phyloP scores from a whole-genome alignment of 257 asterid species.

The Solanum etuberosum region DNA sequence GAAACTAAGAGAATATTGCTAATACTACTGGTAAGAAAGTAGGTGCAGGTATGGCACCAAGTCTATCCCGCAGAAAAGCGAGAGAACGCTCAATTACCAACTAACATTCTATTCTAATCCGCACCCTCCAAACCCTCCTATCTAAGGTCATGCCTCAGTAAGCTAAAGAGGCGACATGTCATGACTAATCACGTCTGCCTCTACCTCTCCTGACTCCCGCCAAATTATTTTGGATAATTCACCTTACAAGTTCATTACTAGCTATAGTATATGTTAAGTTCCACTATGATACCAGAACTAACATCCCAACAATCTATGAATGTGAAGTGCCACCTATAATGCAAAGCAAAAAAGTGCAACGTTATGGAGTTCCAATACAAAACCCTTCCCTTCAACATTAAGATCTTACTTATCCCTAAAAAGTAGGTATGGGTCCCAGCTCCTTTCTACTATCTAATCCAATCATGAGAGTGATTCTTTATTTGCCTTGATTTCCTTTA shows the following conservation, averaged over 20 bases:
- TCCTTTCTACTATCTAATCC: neutral
- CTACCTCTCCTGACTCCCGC: neutral
- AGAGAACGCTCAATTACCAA: neutral
- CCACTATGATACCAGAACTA: neutral
- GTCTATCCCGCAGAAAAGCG: neutral
- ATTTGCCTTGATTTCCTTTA: neutral
- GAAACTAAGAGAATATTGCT: neutral
- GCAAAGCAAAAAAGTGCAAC: neutral
- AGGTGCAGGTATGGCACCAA: neutral
- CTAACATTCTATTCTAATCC: neutral
- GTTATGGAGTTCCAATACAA: neutral
- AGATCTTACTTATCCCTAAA: neutral
- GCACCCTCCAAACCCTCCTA: neutral
- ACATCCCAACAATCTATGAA: neutral
- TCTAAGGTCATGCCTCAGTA: neutral
- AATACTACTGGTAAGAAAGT: neutral
- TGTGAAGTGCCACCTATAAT: neutral
- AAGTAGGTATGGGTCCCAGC: neutral
- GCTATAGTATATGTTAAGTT: neutral
- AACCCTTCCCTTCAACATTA: neutral
- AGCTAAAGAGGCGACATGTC: neutral
- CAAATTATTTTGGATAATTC: neutral
- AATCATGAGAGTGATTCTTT: neutral
- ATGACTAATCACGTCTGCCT: neutral
- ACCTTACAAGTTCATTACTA: neutral